These are phyloP conservation scores for Allomyces macrogynus DNA, from an alignment of 192 early-diverging fungal species.

Conservation along the genomic window DNA sequence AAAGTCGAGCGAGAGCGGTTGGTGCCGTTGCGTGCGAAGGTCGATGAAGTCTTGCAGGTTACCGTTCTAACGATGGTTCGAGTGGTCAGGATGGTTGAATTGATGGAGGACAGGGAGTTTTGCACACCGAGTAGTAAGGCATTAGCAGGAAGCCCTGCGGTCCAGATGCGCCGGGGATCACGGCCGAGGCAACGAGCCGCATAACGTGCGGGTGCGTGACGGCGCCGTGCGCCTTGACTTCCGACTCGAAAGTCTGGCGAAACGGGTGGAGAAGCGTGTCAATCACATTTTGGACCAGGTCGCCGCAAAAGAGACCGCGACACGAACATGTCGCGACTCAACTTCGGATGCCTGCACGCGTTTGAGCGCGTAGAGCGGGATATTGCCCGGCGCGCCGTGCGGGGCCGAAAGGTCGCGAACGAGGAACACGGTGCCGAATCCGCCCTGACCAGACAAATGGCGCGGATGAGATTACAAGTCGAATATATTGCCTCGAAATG, in stretches of 20 bases:
- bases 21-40: neutral
- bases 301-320: neutral
- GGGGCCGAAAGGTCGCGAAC: neutral
- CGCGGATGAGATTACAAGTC: too few relatives aligned
- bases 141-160: neutral
- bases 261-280: neutral
- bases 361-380: neutral
- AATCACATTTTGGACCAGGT: too few relatives aligned
- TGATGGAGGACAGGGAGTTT: too few relatives aligned
- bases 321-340: neutral
- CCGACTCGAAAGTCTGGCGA: neutral
- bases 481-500: neutral
- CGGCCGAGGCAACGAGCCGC: neutral
- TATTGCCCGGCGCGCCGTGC: neutral
- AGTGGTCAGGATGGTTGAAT: too few relatives aligned
- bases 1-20: neutral
- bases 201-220: neutral
- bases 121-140: neutral
- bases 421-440: neutral
- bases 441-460: neutral
- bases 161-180: neutral
- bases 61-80: neutral
- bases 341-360: neutral
- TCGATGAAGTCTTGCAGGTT: neutral
- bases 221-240: neutral